Conservation (phyloP, 306 rosid species). For the Glycine latifolia region DNA sequence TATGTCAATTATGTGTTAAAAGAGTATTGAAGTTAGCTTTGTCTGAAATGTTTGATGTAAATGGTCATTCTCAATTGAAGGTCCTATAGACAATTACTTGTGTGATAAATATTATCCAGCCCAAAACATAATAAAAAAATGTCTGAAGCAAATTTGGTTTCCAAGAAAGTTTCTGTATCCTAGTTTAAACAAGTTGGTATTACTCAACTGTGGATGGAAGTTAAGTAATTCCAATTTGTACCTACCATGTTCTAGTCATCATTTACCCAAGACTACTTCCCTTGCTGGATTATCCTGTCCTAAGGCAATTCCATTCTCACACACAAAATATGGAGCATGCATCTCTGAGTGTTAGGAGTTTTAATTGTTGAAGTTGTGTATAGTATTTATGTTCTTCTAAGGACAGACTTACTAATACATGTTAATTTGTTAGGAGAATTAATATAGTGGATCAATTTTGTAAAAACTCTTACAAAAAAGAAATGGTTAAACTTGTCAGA, state of each 20-base stretch:
- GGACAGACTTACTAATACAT: neutral
- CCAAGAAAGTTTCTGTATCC: neutral
- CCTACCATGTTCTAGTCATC: slow-evolving; percentile 32
- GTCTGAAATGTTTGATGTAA: slow-evolving; percentile 29
- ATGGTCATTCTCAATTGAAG: slow-evolving; percentile 9
- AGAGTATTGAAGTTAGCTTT: slow-evolving; percentile 38
- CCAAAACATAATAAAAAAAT: slow-evolving; percentile 17
- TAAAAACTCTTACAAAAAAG: neutral
- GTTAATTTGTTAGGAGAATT: slow-evolving; percentile 28
- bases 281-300: slow-evolving; percentile 32
- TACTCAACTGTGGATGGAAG: slow-evolving; percentile 28
- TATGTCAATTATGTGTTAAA: slow-evolving; percentile 31
- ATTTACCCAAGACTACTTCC: slow-evolving; percentile 19
- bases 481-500: slow-evolving; percentile 26
- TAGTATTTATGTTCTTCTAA: slow-evolving; percentile 14
- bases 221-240: slow-evolving; percentile 15
- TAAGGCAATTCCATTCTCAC: slow-evolving; percentile 8
- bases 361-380: slow-evolving; percentile 24
- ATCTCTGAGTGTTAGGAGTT: slow-evolving; percentile 12
- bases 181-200: slow-evolving; percentile 33
- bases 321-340: slow-evolving; percentile 35
- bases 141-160: slow-evolving; percentile 8
- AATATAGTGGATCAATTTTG: slow-evolving; percentile 5
- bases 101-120: slow-evolving; percentile 17
- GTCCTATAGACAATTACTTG: slow-evolving; percentile 12